phyloP scores from a whole-genome alignment of 106 monocot species.

The Phalaenopsis aphrodite region DNA sequence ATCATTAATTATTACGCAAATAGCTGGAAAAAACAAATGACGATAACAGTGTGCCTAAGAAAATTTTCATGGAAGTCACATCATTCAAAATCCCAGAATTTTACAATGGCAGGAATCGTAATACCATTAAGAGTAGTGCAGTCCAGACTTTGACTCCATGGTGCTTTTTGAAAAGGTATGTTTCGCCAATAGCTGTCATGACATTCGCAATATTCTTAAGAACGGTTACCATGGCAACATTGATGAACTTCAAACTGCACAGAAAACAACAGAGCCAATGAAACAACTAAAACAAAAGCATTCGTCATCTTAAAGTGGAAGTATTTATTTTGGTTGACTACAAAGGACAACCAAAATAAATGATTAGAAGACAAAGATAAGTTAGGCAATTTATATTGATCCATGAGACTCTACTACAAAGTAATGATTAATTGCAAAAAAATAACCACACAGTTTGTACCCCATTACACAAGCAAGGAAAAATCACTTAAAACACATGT shows the following conservation, averaged over 20 bases:
- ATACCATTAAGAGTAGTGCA: slow-evolving; percentile 77
- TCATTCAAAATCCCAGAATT: neutral
- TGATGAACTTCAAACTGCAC: slow-evolving; percentile 82
- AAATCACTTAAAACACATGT: neutral
- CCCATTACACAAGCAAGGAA: neutral
- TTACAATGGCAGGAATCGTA: neutral
- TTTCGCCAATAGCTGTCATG: slow-evolving; percentile 89
- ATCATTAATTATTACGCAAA: too few relatives aligned
- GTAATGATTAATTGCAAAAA: neutral
- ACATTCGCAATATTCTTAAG: slow-evolving; percentile 95
- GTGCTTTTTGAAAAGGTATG: slow-evolving; percentile 68
- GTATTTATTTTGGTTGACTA: neutral
- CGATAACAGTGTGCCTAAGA: too few relatives aligned
- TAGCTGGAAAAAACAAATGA: too few relatives aligned
- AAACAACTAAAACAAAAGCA: neutral
- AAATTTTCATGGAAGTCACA: too few relatives aligned
- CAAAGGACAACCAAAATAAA: neutral
- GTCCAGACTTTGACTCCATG: slow-evolving; percentile 75
- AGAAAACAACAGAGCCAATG: slow-evolving; percentile 9
- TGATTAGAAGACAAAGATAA: neutral
- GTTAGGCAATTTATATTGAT: neutral
- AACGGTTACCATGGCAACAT: slow-evolving; percentile 96
- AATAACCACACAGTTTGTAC: neutral
- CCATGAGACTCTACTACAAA: neutral
- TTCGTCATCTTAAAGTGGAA: neutral